Conservation (phyloP, 2,329 filamentous ascomycete species). For the Cladosporium sp. region DNA sequence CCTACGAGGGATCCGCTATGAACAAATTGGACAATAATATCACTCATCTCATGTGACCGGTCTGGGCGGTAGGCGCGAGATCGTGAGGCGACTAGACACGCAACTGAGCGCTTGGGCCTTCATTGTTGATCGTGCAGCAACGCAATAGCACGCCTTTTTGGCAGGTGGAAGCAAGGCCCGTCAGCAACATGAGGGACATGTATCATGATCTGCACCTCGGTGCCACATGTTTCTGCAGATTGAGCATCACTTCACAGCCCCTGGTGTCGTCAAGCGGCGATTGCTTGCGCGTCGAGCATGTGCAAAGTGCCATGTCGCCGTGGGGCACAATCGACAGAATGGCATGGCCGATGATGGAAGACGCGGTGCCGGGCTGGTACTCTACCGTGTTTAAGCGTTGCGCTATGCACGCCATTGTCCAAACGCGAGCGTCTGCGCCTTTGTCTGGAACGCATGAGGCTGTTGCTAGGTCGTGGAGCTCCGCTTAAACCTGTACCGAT, state of each 20-base stretch:
- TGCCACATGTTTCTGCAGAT: not conserved
- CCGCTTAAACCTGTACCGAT: not conserved
- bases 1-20: not conserved
- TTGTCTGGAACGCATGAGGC: conserved; percentile 17
- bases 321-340: not conserved
- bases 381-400: conserved; percentile 7
- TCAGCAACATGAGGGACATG: not conserved
- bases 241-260: not conserved
- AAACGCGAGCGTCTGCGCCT: not conserved
- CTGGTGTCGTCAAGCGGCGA: not conserved
- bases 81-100: conserved; percentile 6
- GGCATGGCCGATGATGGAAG: conserved; percentile 5
- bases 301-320: conserved; percentile 3
- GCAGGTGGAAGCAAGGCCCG: not conserved
- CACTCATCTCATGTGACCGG: conserved; percentile 9
- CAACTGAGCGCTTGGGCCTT: conserved; percentile 1
- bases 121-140: not conserved
- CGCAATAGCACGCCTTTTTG: conserved; percentile 11
- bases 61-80: not conserved
- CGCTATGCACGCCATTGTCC: conserved; percentile 16
- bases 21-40: not conserved
- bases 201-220: not conserved
- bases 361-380: not conserved
- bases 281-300: not conserved
- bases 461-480: conserved; percentile 3